Base-by-base conservation (phyloP, 352 stramenopile genomes). In the Globisporangium carolinianum region DNA sequence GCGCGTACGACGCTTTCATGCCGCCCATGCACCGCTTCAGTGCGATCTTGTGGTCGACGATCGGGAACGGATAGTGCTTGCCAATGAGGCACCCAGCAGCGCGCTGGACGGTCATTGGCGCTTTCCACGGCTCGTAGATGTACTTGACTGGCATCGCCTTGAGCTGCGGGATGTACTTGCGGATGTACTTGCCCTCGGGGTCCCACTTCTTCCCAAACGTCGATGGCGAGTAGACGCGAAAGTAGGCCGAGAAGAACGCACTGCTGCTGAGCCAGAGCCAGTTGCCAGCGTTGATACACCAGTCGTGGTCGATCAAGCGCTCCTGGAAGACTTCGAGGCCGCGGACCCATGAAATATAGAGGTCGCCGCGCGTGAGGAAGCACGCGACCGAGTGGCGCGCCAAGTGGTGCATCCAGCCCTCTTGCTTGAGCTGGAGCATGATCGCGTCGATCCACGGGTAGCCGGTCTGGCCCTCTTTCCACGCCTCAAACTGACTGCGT, bases 381-480 rank as follows among this genome's bases (percentile, higher is more conserved):
- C 97, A 99, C 12, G 97, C 96, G 17, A 98, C 95, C 18, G 94
- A 92, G 71, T 99, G 97, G 38, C 97, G 73, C 18, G 87, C 94
- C 37, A 94, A 61, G 60, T 94, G 83, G 63, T 94, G 84, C 73
- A 92, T 91, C 86, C 86, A 97, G 7, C 91, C 89, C 73, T 97
- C 87, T 38, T 89, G 67, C 53, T 81, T 75, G 2, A 98, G 70
- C 67, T 97, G 91, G 5, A 86, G 91, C 96, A 99, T 99, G 68
- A 95, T 95, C 46, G 97, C 97, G 65, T 99, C 96, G 65, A 99
- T 98, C 76, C 90, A 99, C 15, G 97, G 97, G 69, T 97, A 99
- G 4, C 97, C 97, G 10, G 97, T 99, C 56, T 91, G 75, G 2
- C 83, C 94, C 54, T 96, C 76, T 68, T 94, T 97, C 97, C 97